phyloP scores from a whole-genome alignment of 495 filamentous ascomycete genomes.

The Parmelia sp. region DNA sequence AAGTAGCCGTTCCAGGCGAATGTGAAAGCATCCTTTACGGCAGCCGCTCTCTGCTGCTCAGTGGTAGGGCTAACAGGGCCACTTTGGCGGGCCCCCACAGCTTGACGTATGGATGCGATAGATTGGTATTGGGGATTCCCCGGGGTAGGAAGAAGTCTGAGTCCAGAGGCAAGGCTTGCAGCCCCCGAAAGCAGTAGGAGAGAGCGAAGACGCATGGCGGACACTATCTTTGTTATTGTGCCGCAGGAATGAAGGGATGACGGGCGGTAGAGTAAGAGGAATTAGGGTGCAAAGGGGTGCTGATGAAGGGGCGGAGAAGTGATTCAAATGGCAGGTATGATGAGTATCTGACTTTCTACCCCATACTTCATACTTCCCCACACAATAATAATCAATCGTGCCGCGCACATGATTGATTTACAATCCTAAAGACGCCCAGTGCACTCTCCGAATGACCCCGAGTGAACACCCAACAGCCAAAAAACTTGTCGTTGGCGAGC shows the following conservation, averaged over 20 bases:
- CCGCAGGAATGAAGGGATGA: background rate
- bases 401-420: too few relatives aligned
- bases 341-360: too few relatives aligned
- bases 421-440: too few relatives aligned
- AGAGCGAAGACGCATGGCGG: background rate
- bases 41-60: slow-evolving; percentile 44
- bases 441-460: too few relatives aligned
- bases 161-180: background rate
- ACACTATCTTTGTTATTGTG: too few relatives aligned
- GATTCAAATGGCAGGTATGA: too few relatives aligned
- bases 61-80: background rate
- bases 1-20: slow-evolving; percentile 76
- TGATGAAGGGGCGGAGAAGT: too few relatives aligned
- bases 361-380: too few relatives aligned
- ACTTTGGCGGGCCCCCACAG: background rate
- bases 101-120: background rate
- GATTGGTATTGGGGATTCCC: background rate
- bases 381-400: too few relatives aligned
- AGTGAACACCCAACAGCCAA: too few relatives aligned
- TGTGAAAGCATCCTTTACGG: slow-evolving; percentile 68
- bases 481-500: too few relatives aligned
- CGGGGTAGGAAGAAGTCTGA: background rate
- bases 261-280: background rate
- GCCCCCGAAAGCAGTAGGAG: background rate
- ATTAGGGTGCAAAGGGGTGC: background rate